phyloP scores from a whole-genome alignment of 2,329 filamentous ascomycete genomes.

The Pseudocercospora cruenta region DNA sequence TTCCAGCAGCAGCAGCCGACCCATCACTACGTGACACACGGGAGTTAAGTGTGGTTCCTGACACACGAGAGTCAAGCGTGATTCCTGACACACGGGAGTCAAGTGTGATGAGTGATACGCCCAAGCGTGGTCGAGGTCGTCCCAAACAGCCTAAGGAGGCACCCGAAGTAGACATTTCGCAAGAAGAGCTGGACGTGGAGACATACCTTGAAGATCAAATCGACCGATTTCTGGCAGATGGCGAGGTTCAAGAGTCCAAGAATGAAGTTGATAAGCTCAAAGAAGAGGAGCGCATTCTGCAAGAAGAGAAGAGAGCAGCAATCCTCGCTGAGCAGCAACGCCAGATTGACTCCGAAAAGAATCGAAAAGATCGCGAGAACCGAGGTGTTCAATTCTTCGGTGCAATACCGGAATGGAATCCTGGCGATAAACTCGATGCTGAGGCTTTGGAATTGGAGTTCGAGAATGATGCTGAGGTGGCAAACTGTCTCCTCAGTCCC shows the following conservation, averaged over 20 bases:
- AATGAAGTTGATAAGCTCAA: conserved; percentile 62
- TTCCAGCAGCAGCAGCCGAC: conserved; percentile 18
- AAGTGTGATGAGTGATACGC: conserved; percentile 28
- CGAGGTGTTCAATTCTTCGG: conserved; percentile 65
- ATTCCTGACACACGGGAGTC: not conserved
- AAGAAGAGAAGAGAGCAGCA: conserved; percentile 30
- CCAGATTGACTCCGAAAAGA: conserved; percentile 48
- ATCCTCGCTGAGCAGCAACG: conserved; percentile 35
- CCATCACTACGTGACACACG: not conserved
- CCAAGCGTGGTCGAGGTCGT: conserved; percentile 41
- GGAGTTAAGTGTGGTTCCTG: not conserved
- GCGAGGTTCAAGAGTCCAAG: conserved; percentile 34
- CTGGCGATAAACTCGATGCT: conserved; percentile 30
- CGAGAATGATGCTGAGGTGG: conserved; percentile 84
- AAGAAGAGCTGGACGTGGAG: conserved; percentile 53
- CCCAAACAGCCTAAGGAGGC: conserved; percentile 36
- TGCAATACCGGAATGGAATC: conserved; percentile 47
- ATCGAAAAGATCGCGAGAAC: conserved; percentile 53
- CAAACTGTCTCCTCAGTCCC: conserved; percentile 73
- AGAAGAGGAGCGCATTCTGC: conserved; percentile 29
- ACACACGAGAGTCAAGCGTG: not conserved
- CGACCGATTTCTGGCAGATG: conserved; percentile 38
- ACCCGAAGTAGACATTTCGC: conserved; percentile 40
- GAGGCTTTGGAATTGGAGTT: conserved; percentile 67
- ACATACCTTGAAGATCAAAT: conserved; percentile 52